A percentile compares a stretch with the other conserved stretches of the same genome.
phyloP scores from a whole-genome alignment of 495 filamentous ascomycete species.

The Aspergillus nidulans region DNA sequence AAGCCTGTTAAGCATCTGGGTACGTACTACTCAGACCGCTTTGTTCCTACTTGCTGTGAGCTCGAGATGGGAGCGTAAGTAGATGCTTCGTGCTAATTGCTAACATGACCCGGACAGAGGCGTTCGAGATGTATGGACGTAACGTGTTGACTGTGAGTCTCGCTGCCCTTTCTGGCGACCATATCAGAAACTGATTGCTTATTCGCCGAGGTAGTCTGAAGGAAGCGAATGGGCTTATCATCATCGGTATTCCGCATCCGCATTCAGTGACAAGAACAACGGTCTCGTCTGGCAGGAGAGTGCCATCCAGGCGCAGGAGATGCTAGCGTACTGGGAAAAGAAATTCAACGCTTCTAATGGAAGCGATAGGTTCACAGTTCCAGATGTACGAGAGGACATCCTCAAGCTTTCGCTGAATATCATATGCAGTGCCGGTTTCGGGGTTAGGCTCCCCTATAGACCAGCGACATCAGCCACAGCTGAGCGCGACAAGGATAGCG shows the following conservation, averaged over 20 bases:
- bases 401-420: slow-evolving; percentile 44
- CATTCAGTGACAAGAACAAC: slow-evolving; percentile 49
- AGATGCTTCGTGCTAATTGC: not conserved
- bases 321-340: slow-evolving; percentile 34
- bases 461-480: too few relatives aligned
- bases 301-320: slow-evolving; percentile 22
- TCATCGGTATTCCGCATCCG: slow-evolving; percentile 34
- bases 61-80: not conserved
- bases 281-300: slow-evolving; percentile 40
- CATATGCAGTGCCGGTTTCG: slow-evolving; percentile 39
- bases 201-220: slow-evolving; percentile 21
- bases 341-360: not conserved
- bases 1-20: slow-evolving; percentile 34
- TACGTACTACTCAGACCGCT: slow-evolving; percentile 19
- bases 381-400: slow-evolving; percentile 28
- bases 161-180: not conserved
- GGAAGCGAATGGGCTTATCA: slow-evolving; percentile 43
- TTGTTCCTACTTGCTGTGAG: not conserved
- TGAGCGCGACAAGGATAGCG: not conserved
- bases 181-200: not conserved
- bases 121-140: slow-evolving; percentile 43
- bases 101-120: slow-evolving; percentile 13
- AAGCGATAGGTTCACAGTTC: not conserved
- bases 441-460: slow-evolving; percentile 26
- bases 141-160: slow-evolving; percentile 37